Conservation (phyloP, 1,284 basidiomycete species). For the Leccinum pachyderme region DNA sequence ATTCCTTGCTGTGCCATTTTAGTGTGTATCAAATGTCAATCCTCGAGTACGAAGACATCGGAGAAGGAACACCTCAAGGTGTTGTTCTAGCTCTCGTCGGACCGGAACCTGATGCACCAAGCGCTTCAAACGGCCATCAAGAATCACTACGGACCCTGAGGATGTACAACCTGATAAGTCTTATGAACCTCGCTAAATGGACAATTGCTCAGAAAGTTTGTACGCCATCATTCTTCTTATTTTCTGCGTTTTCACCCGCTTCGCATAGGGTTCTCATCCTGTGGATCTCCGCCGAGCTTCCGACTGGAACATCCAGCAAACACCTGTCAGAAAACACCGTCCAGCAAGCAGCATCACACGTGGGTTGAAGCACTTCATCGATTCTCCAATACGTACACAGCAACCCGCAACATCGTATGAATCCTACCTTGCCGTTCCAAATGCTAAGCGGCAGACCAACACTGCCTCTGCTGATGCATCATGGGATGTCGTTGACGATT, state of each 20-base stretch:
- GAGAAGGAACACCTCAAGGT: conserved; percentile 62
- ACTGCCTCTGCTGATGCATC: conserved; percentile 45
- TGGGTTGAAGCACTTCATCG: conserved; percentile 56
- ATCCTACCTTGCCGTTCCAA: conserved; percentile 31
- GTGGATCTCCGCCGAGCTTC: conserved; percentile 55
- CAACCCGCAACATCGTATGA: conserved; percentile 34
- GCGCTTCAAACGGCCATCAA: conserved; percentile 42
- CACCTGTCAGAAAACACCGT: conserved; percentile 53
- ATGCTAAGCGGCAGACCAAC: conserved; percentile 25
- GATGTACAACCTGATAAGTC: conserved; percentile 77
- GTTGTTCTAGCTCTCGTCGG: conserved; percentile 74
- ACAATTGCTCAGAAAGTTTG: conserved; percentile 61
- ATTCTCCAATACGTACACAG: conserved; percentile 37
- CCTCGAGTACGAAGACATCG: conserved; percentile 62
- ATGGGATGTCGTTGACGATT: conserved; percentile 76
- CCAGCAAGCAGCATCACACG: conserved; percentile 58
- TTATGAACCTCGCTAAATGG: conserved; percentile 73
- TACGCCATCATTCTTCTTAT: neutral
- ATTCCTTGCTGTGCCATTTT: conserved; percentile 2
- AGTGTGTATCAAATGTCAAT: conserved; percentile 76
- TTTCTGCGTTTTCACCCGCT: conserved; percentile 10
- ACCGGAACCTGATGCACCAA: conserved; percentile 47
- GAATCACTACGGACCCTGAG: conserved; percentile 58
- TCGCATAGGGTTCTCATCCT: conserved; percentile 53
- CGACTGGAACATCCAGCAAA: conserved; percentile 50